Percentiles rank a stretch among this genome's conserved stretches.
phyloP scores from a whole-genome alignment of 192 early-diverging fungal genomes.

The Lunasporangiospora selenospora region DNA sequence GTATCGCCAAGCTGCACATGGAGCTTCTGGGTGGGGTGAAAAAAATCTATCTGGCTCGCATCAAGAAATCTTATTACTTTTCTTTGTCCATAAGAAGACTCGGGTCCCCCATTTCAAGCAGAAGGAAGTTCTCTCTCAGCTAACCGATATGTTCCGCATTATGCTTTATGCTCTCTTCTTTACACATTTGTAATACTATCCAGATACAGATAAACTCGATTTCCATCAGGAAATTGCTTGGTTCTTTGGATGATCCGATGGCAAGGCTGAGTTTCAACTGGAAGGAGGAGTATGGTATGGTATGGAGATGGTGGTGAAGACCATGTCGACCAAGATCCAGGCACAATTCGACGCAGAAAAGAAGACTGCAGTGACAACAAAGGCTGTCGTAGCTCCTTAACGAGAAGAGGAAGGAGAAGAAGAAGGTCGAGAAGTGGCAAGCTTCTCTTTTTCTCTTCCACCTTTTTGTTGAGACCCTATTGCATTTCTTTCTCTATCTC shows the following conservation, averaged over 20 bases:
- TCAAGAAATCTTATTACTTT: no score
- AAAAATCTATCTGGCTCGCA: no score
- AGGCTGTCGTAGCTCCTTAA: conserved; percentile 27
- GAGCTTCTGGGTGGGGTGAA: conserved; percentile 66
- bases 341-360: conserved; percentile 52
- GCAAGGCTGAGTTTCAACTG: conserved; percentile 70
- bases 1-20: conserved; percentile 71
- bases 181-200: conserved; percentile 57
- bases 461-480: neutral
- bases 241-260: conserved; percentile 61
- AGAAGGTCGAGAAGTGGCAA: neutral
- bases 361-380: conserved; percentile 5
- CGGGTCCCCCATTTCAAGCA: no score
- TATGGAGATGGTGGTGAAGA: conserved; percentile 61
- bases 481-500: neutral
- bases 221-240: conserved; percentile 70
- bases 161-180: no score
- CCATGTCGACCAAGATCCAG: conserved; percentile 63
- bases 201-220: conserved; percentile 49
- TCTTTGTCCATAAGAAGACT: no score
- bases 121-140: no score
- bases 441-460: neutral
- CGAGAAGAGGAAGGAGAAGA: no score
- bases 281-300: conserved; percentile 66
- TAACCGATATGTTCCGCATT: no score